phyloP scores from a whole-genome alignment of 768 basidiomycete genomes.

The Mycena olivaceomarginata region DNA sequence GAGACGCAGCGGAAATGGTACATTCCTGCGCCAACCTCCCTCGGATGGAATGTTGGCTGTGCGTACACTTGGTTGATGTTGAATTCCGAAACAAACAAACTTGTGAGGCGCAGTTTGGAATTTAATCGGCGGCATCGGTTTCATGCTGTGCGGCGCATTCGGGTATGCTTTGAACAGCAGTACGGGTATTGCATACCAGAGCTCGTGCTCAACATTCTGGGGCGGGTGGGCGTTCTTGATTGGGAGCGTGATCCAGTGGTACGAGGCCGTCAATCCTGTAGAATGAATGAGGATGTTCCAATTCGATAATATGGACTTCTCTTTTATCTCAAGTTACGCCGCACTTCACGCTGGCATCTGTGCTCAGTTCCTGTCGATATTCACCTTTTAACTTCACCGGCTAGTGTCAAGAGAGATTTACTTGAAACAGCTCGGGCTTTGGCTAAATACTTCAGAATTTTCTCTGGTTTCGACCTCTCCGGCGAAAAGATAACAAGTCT shows the following conservation, averaged over 20 bases:
- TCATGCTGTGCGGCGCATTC: slow-evolving; percentile 74
- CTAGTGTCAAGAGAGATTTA: no score
- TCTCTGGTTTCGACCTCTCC: no score
- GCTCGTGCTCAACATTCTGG: slow-evolving; percentile 74
- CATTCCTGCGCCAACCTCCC: slow-evolving; percentile 59
- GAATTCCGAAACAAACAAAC: background rate
- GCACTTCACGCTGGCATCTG: no score
- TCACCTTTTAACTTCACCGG: no score
- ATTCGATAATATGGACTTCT: background rate
- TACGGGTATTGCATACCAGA: slow-evolving; percentile 67
- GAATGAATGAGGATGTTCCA: background rate
- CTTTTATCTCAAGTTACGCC: background rate
- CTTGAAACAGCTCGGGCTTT: no score
- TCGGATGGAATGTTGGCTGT: slow-evolving; percentile 76
- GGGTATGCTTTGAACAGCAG: slow-evolving; percentile 63
- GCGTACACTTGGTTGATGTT: slow-evolving; percentile 25
- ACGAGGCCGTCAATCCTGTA: slow-evolving; percentile 65
- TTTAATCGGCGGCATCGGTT: slow-evolving; percentile 74
- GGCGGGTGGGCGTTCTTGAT: slow-evolving; percentile 79
- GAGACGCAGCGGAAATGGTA: slow-evolving; percentile 77
- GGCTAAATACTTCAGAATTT: no score
- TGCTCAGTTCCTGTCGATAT: no score
- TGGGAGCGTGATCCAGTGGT: slow-evolving; percentile 73
- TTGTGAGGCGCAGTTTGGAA: slow-evolving; percentile 69
- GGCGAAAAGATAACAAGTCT: no score